A percentile compares a stretch with the other conserved stretches of the same genome.
Conservation (phyloP, 345 rosid species). For the Lumnitzera littorea region DNA sequence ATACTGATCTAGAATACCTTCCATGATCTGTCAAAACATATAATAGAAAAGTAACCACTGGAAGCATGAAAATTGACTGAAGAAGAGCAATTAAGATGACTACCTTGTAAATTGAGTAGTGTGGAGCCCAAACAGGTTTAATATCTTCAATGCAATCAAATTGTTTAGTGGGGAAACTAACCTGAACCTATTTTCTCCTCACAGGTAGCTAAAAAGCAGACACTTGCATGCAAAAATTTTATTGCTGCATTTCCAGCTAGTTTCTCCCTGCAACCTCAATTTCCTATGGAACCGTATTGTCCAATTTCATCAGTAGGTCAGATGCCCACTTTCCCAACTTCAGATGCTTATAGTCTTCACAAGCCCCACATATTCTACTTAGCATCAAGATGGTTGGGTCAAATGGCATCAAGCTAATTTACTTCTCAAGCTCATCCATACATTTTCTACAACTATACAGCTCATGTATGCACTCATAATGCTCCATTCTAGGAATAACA, state of each 20-base stretch:
- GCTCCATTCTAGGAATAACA: conserved; percentile 62
- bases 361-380: conserved; percentile 33
- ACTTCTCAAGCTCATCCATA: conserved; percentile 51
- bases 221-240: conserved; percentile 55
- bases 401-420: conserved; percentile 55
- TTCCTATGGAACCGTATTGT: conserved; percentile 6
- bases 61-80: neutral
- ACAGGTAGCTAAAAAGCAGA: conserved; percentile 54
- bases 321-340: conserved; percentile 53
- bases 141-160: conserved; percentile 84
- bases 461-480: conserved; percentile 67
- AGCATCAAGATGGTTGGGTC: conserved; percentile 56
- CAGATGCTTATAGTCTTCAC: conserved; percentile 27
- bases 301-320: conserved; percentile 28
- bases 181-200: conserved; percentile 69
- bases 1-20: conserved; percentile 84
- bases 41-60: neutral
- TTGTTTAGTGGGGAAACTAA: conserved; percentile 77
- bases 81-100: neutral
- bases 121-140: conserved; percentile 91
- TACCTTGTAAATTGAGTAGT: conserved; percentile 94
- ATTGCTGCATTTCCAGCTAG: too few relatives aligned
- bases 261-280: conserved; percentile 2
- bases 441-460: conserved; percentile 38
- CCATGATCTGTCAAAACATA: conserved; percentile 56